Percentiles rank a stretch among this genome's conserved stretches.
These are phyloP conservation scores for Penicillium fuscoglaucum DNA, from an alignment of 2,329 filamentous ascomycete species.

Conservation along the genomic window DNA sequence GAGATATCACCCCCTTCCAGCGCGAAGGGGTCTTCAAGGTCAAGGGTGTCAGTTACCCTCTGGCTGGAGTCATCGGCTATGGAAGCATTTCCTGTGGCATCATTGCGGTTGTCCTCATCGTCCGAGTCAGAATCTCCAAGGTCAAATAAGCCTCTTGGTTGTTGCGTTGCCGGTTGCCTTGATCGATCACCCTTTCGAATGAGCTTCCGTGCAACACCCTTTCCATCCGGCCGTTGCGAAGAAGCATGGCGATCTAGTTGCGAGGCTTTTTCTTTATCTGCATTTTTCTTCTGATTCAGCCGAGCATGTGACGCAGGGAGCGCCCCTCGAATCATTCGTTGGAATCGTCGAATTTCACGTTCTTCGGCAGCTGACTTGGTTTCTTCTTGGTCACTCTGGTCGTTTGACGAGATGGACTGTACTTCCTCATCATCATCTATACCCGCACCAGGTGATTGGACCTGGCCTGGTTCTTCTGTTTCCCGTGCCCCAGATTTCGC, in stretches of 20 bases:
- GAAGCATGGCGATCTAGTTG: slow-evolving; percentile 25
- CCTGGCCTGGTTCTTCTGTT: slow-evolving; percentile 14
- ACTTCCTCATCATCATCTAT: slow-evolving; percentile 19
- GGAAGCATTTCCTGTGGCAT: slow-evolving; percentile 1
- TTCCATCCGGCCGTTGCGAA: slow-evolving; percentile 28
- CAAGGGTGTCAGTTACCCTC: slow-evolving; percentile 19
- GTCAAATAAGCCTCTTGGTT: slow-evolving; percentile 28
- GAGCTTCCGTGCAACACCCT: slow-evolving; percentile 38
- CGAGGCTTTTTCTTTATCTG: slow-evolving; percentile 20
- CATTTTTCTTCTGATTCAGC: slow-evolving; percentile 41
- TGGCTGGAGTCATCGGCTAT: slow-evolving; percentile 14
- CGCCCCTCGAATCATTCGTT: slow-evolving; percentile 49
- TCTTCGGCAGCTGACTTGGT: slow-evolving; percentile 25
- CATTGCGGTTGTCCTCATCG: slow-evolving; percentile 7
- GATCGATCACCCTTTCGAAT: slow-evolving; percentile 25
- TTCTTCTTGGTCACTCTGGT: slow-evolving; percentile 22
- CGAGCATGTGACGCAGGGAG: slow-evolving; percentile 52
- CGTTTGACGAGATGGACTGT: slow-evolving; percentile 23
- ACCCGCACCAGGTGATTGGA: slow-evolving; percentile 18
- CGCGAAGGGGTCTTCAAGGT: slow-evolving; percentile 25
- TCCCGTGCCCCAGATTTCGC: slow-evolving; percentile 22
- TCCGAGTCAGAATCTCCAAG: slow-evolving; percentile 34
- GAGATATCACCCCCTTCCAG: slow-evolving; percentile 37
- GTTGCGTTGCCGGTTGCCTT: slow-evolving; percentile 15
- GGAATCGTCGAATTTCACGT: slow-evolving; percentile 34